A percentile compares a stretch with the other conserved stretches of the same genome.
phyloP scores from a whole-genome alignment of 345 rosid genomes.

The Brassica rapa region DNA sequence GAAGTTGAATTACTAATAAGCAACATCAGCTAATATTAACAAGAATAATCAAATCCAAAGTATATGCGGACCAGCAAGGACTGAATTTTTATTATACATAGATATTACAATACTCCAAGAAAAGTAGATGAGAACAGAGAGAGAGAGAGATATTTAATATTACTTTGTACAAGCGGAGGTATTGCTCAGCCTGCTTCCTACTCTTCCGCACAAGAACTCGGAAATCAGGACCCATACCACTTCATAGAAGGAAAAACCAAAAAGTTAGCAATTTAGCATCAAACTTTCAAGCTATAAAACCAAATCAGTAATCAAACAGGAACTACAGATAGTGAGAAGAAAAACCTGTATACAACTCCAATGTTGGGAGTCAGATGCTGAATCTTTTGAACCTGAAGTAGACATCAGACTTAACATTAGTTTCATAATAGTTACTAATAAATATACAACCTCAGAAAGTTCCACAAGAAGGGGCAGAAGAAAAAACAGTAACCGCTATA shows the following conservation, averaged over 20 bases:
- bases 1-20: slow-evolving; percentile 3
- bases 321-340: slow-evolving; percentile 16
- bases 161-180: slow-evolving; percentile 75
- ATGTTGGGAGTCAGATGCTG: slow-evolving; percentile 85
- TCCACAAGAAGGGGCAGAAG: no score
- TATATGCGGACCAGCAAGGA: no score
- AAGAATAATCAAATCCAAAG: not conserved
- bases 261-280: not conserved
- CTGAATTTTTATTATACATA: not conserved
- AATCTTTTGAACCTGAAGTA: slow-evolving; percentile 88
- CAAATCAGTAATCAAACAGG: not conserved
- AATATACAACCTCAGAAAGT: not conserved
- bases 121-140: not conserved
- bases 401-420: not conserved
- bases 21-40: not conserved
- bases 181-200: slow-evolving; percentile 93
- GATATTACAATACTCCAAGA: not conserved
- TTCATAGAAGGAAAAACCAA: slow-evolving; percentile 37
- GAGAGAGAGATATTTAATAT: not conserved
- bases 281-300: not conserved
- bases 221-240: slow-evolving; percentile 99
- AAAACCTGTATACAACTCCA: slow-evolving; percentile 94
- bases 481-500: no score
- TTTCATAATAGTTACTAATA: not conserved
- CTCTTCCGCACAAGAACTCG: slow-evolving; percentile 94